Evolutionary conservation across 306 rosid genomes (phyloP), one percentile per base, ranked within the genome.

Genomic region (Vicia sativa): DNA sequence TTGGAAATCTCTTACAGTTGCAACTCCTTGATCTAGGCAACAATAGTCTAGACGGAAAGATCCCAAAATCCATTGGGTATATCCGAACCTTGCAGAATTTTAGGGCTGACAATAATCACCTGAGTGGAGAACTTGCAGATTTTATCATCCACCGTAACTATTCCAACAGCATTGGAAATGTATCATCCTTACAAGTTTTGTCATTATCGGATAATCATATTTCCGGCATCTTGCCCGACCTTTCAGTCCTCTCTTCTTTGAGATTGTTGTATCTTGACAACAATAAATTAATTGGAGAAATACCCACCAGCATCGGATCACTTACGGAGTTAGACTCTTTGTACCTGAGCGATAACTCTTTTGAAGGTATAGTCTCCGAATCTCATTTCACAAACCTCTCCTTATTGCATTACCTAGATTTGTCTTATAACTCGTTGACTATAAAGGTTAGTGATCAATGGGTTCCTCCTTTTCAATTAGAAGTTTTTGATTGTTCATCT

Each of bases 101-200:
- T 15, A 0, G 0, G 0, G 65, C 56, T 28, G 0, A 0, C 23
- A 0, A 2, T 0, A n/a, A n/a, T n/a, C n/a, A n/a, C n/a, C n/a
- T n/a, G n/a, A n/a, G n/a, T n/a, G n/a, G n/a, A n/a, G n/a, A 70
- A 70, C 34, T 57, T 55, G 14, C 74, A n/a, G 14, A 25, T 41
- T 55, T 55, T 11, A 39, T 69, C 3, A 5, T 6, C 29, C 44
- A 3, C 3, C 14, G 1, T 7, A 69, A 69, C 65, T 41, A 21
- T 14, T 55, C 65, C 0, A 10, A 26, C n/a, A 52, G 73, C 73
- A 5, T 29, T 5, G 7, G 7, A 29, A 29, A 29, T 29, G 7
- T 5, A 5, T 29, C 35, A 7, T 29, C 69, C 0, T 59, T 78
- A 7, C 31, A 59, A 16, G 9, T 5, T 8, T 13, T 78, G 25